Conservation (phyloP, 352 stramenopile genomes). For the Thalassiosira sp. region DNA sequence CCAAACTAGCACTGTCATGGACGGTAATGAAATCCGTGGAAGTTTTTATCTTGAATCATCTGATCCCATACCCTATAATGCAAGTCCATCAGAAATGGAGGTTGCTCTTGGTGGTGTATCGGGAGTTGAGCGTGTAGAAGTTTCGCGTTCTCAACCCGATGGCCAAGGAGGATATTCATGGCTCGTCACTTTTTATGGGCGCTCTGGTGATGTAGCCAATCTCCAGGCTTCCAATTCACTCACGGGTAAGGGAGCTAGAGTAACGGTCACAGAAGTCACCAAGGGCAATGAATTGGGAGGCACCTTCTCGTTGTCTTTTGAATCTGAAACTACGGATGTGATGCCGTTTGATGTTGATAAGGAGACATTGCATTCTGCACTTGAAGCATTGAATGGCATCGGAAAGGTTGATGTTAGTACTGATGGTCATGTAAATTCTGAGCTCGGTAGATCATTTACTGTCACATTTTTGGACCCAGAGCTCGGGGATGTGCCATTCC, state of each 20-base stretch:
- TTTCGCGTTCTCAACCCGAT: slow-evolving; percentile 72
- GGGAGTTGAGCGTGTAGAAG: slow-evolving; percentile 73
- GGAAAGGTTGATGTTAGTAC: slow-evolving; percentile 67
- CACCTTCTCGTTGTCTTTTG: slow-evolving; percentile 88
- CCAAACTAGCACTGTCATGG: slow-evolving; percentile 72
- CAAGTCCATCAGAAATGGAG: slow-evolving; percentile 63
- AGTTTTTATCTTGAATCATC: slow-evolving; percentile 80
- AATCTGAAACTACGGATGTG: slow-evolving; percentile 82
- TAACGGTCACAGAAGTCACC: slow-evolving; percentile 83
- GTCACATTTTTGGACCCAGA: slow-evolving; percentile 79
- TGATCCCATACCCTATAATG: slow-evolving; percentile 73
- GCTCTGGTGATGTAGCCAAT: slow-evolving; percentile 62
- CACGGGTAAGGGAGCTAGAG: slow-evolving; percentile 65
- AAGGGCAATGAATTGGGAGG: slow-evolving; percentile 87
- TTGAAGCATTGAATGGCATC: slow-evolving; percentile 83
- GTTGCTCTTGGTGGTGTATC: slow-evolving; percentile 65
- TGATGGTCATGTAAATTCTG: slow-evolving; percentile 47
- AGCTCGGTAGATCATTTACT: slow-evolving; percentile 68
- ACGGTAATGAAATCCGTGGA: slow-evolving; percentile 83
- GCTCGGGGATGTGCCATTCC: slow-evolving; percentile 87
- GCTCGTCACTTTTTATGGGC: slow-evolving; percentile 79
- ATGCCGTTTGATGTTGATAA: slow-evolving; percentile 86
- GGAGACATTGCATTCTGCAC: slow-evolving; percentile 85
- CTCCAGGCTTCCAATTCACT: slow-evolving; percentile 69
- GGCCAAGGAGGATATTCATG: slow-evolving; percentile 81